Evolutionary conservation across 2,329 filamentous ascomycete genomes (phyloP), one percentile per base, ranked within the genome.

Genomic region (Boeremia lycopersici): DNA sequence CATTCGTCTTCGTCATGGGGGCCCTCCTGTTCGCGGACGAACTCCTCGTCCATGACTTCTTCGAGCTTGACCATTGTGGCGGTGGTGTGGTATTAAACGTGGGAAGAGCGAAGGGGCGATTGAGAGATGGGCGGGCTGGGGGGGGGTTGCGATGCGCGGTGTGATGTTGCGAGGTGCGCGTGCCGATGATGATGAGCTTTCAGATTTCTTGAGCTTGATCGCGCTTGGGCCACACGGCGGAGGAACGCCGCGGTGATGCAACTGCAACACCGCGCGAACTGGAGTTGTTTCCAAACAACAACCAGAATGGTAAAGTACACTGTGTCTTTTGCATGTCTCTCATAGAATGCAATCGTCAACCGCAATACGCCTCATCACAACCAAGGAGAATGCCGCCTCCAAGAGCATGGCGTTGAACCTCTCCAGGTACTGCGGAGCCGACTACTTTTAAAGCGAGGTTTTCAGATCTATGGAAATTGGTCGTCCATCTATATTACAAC

Each of bases 31-130:
- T 84, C 80, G 76, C 85, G 81, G 79, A 89, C 83, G 82, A 97
- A 96, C 79, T 96, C 90, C 84, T 97, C 93, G 76, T 98, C 93
- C 75, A 96, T 89, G 73, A 98, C 93, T 83, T 98, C 93, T 75
- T 91, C 90, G 74, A 98, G 90, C 79, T 93, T 91, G 78, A 98
- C 93, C 93, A 98, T 97, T 70, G 77, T 87, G 79, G 59, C 60
- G 60, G 62, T 47, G 29, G 30, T 50, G 42, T 41, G 39, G 40
- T 13, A 35, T 8, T 33, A 5, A n/a, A 6, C 35, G 15, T 1
- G 28, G 11, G 12, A 6, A 6, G 2, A 26, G 10, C 19, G 28
- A 25, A 15, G 9, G 35, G 33, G 46, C 4, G 17, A 9, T 39
- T 25, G 29, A 2, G 1, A 10, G 46, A 28, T 46, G 35, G 47